Evolutionary conservation across 2,329 filamentous ascomycete species (phyloP).

Genomic region (Colletotrichum spaethianum): DNA sequence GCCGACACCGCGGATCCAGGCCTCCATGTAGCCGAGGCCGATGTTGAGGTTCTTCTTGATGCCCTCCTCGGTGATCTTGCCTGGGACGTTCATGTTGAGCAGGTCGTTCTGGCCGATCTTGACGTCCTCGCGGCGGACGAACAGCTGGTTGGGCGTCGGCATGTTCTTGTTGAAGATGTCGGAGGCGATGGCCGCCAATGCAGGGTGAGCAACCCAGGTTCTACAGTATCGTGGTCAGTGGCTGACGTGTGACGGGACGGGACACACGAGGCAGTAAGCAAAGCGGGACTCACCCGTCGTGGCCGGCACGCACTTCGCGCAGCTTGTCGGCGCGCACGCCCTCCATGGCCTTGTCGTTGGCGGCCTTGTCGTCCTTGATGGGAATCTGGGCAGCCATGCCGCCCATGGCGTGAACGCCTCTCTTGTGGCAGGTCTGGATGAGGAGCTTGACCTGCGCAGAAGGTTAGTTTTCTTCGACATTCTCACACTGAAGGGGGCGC

Average conservation of each 20-base stretch:
- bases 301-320: constrained; percentile 92
- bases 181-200: constrained; percentile 87
- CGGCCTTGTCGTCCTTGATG: constrained; percentile 92
- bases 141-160: constrained; percentile 98
- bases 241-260: not conserved
- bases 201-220: constrained; percentile 98
- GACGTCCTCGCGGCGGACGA: constrained; percentile 88
- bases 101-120: constrained; percentile 89
- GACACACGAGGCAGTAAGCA: not conserved
- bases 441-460: constrained; percentile 79
- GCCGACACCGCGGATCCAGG: constrained; percentile 93
- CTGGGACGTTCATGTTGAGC: constrained; percentile 98
- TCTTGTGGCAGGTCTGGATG: constrained; percentile 97
- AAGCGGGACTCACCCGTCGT: constrained; percentile 74
- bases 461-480: constrained; percentile 21
- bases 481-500: not conserved
- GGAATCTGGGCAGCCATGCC: constrained; percentile 99
- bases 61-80: constrained; percentile 90
- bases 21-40: constrained; percentile 98
- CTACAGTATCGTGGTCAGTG: constrained; percentile 53
- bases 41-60: constrained; percentile 99
- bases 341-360: constrained; percentile 96
- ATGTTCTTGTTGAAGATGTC: constrained; percentile 99
- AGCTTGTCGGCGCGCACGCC: constrained; percentile 95
- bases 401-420: constrained; percentile 98